Conservation (phyloP, 345 rosid genomes). For the Citrus medica region DNA sequence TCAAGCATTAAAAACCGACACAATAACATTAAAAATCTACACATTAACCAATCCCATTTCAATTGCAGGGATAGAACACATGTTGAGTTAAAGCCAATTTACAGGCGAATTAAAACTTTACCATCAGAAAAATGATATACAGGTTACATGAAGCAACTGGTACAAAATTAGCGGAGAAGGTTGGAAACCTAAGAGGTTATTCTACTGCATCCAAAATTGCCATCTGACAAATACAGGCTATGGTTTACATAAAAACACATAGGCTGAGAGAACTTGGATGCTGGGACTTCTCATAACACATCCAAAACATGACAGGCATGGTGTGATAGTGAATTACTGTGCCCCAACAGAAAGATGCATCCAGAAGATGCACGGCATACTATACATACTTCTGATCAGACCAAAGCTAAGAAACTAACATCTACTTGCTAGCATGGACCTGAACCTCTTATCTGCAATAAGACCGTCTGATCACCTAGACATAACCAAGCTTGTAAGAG, state of each 20-base stretch:
- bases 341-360: conserved; percentile 26
- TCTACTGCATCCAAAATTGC: conserved; percentile 47
- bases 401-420: conserved; percentile 1
- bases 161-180: conserved; percentile 2
- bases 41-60: too few species aligned
- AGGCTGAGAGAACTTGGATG: conserved; percentile 24
- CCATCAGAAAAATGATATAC: conserved; percentile 13
- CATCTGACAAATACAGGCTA: conserved; percentile 19
- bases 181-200: conserved; percentile 29
- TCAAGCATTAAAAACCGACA: too few species aligned
- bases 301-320: background rate
- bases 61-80: too few species aligned
- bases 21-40: too few species aligned
- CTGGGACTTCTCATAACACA: conserved; percentile 10
- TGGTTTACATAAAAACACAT: conserved; percentile 30
- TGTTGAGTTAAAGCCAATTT: too few species aligned
- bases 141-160: conserved; percentile 12
- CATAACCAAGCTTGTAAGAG: conserved; percentile 60
- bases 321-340: conserved; percentile 1
- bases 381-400: conserved; percentile 11
- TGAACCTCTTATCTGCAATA: background rate
- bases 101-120: too few species aligned
- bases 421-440: background rate
- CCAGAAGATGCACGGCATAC: conserved; percentile 20
- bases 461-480: conserved; percentile 45